Conservation (phyloP, 768 basidiomycete species). For the Ramaria sp. region DNA sequence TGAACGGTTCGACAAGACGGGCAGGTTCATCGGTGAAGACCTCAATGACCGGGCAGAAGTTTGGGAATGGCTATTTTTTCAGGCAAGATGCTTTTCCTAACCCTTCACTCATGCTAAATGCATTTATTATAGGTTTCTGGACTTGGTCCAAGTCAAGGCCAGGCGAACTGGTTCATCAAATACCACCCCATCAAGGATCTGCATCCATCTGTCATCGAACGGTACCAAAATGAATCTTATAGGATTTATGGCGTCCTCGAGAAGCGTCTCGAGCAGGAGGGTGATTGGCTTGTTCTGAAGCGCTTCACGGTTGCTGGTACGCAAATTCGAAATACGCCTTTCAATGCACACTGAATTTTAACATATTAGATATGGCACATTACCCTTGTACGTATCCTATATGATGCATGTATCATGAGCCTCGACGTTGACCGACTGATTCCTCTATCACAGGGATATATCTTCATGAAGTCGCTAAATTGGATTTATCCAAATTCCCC, state of each 20-base stretch:
- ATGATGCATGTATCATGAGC: background rate
- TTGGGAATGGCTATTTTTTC: background rate
- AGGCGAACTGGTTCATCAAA: constrained; percentile 12
- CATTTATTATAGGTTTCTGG: background rate
- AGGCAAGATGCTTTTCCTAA: background rate
- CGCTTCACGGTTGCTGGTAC: constrained; percentile 1
- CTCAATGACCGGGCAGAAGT: background rate
- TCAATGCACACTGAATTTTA: background rate
- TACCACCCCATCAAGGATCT: constrained; percentile 11
- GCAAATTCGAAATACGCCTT: background rate
- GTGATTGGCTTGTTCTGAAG: constrained; percentile 2
- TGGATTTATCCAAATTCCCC: too few species aligned
- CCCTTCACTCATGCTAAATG: background rate
- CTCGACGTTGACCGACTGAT: too few species aligned
- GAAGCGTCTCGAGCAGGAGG: constrained; percentile 6
- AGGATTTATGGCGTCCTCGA: constrained; percentile 15
- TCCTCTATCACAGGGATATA: too few species aligned
- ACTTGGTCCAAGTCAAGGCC: background rate
- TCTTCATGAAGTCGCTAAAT: too few species aligned
- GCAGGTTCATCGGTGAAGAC: constrained; percentile 30
- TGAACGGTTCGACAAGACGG: constrained; percentile 73
- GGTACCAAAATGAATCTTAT: constrained; percentile 12
- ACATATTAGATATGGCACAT: background rate
- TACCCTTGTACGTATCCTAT: background rate
- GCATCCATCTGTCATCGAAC: constrained; percentile 10